Percentiles rank a stretch among this genome's conserved stretches.
These are phyloP conservation scores for Yamagishiella unicocca DNA, from an alignment of 139 green algal species.

Conservation along the genomic window DNA sequence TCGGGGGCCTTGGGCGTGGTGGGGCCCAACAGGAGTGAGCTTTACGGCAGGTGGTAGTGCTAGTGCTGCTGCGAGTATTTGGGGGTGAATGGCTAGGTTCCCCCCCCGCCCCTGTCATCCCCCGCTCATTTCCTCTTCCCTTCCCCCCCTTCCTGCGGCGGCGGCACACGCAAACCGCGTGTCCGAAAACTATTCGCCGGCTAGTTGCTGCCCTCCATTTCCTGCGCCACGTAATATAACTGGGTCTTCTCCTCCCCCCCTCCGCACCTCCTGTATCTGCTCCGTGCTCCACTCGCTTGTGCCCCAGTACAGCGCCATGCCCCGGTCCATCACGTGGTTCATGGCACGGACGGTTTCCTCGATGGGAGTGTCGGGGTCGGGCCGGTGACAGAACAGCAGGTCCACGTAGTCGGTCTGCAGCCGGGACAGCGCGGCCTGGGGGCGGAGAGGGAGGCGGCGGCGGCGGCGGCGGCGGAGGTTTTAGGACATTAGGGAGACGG, in stretches of 20 bases:
- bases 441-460: neutral
- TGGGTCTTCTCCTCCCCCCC: neutral
- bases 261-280: constrained; percentile 79
- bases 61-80: too few relatives aligned
- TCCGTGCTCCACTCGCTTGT: constrained; percentile 85
- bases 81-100: too few relatives aligned
- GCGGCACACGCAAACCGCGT: too few relatives aligned
- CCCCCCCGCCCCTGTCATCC: too few relatives aligned
- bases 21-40: too few relatives aligned
- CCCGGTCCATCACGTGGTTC: constrained; percentile 61
- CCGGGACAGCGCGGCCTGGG: constrained; percentile 74
- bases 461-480: neutral
- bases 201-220: too few relatives aligned
- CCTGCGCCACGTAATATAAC: neutral
- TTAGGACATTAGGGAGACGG: too few relatives aligned
- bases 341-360: constrained; percentile 93
- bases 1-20: too few relatives aligned
- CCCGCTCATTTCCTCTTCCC: too few relatives aligned
- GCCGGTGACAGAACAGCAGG: constrained; percentile 86
- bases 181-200: too few relatives aligned
- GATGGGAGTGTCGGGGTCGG: constrained; percentile 83
- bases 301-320: constrained; percentile 67
- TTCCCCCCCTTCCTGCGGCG: too few relatives aligned
- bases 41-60: too few relatives aligned
- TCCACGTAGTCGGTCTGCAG: constrained; percentile 91